Evolutionary conservation across 2,329 filamentous ascomycete species (phyloP), one percentile per base, ranked within the genome.

Genomic region (Colletotrichum abscissum): DNA sequence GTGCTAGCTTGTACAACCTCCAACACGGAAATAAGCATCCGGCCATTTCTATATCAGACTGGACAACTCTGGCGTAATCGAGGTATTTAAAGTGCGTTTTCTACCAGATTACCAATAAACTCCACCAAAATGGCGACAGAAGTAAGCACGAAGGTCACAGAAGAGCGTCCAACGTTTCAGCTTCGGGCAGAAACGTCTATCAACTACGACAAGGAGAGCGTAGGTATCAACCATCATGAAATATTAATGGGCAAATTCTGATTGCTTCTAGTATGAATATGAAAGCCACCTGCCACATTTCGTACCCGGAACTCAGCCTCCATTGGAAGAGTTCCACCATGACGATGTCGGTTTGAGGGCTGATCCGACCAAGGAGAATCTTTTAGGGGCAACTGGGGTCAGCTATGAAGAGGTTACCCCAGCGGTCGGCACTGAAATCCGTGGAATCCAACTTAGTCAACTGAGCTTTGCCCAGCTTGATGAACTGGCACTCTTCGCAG

Each of bases 401-500:
- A 38, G n/a, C 30, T 16, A 62, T 30, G 46, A 63, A 33, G 56
- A 65, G 11, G 59, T 64, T n/a, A 69, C 59, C 1, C 59, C 42
- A 49, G 42, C 19, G 3, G 8, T 49, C 42, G 42, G 19, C 0
- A 49, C 42, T 1, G 19, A 49, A 1, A 19, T 49, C 19, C 19
- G 11, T 2, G 42, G 42, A 1, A 76, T 84, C 28, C 83, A 85
- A 75, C 76, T 86, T 14, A 82, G 81, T 22, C 76, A 82, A 63
- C 78, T 85, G 54, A 81, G 76, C 5, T 79, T 82, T 67, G 75
- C 77, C 42, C 83, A 84, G 64, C 84, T 81, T 72, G 83, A 85
- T 74, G 83, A 85, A 73, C 76, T 86, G 9, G 84, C 82, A 0
- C 77, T 85, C 0, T 75, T 85, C 5, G 81, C 84, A 64, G 83